These are phyloP conservation scores for Aschersonia sp. DNA, from an alignment of 2,329 filamentous ascomycete species.

Conservation along the genomic window DNA sequence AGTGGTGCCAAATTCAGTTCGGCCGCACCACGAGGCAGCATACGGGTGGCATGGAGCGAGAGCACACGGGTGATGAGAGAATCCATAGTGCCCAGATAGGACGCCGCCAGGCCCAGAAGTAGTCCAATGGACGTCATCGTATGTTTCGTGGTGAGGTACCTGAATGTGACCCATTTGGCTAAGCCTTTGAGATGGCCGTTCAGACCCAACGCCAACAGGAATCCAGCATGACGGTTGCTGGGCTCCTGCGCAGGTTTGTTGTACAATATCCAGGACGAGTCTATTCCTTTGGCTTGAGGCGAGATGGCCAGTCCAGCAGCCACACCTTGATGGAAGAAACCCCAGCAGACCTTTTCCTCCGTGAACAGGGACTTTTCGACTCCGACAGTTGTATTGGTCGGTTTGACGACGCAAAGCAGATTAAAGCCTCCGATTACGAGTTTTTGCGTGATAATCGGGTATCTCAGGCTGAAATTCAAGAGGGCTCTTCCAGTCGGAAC, in stretches of 20 bases:
- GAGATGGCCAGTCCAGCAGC: conserved; percentile 89
- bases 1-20: conserved; percentile 87
- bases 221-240: conserved; percentile 91
- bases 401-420: conserved; percentile 80
- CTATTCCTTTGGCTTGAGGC: conserved; percentile 77
- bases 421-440: conserved; percentile 85
- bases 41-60: conserved; percentile 89
- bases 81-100: conserved; percentile 95
- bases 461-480: conserved; percentile 74
- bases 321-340: conserved; percentile 94
- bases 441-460: conserved; percentile 83
- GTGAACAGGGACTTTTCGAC: conserved; percentile 78
- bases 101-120: conserved; percentile 82
- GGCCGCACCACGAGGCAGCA: conserved; percentile 83
- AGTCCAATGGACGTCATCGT: conserved; percentile 97
- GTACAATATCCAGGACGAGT: conserved; percentile 97
- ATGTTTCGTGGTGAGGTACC: conserved; percentile 97
- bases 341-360: conserved; percentile 96
- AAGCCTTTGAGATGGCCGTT: conserved; percentile 91
- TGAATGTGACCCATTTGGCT: conserved; percentile 97
- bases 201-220: conserved; percentile 77
- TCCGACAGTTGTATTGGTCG: conserved; percentile 82
- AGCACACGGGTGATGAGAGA: conserved; percentile 83
- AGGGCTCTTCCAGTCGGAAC: conserved; percentile 79
- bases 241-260: conserved; percentile 82